Base-by-base conservation (phyloP, 371 early-diverging fungal species). In the Mucor velutinosus region DNA sequence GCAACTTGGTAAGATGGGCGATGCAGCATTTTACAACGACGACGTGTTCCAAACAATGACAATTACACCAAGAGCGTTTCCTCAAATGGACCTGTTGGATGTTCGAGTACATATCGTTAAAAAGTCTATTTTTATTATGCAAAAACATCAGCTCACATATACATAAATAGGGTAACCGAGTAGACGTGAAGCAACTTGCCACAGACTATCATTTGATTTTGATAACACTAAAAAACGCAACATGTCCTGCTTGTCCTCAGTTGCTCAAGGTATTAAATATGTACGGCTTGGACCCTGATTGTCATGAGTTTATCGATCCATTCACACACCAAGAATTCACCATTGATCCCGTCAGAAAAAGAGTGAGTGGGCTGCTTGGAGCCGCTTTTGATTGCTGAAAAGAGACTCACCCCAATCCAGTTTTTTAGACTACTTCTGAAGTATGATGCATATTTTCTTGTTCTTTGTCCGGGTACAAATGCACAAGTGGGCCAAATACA, bases 371-470 rank as follows among this genome's bases (percentile, higher is more conserved):
- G 33, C 14, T 37, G 33, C 7, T 33, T 1, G 21, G 23, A 60
- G 47, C 41, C 21, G 27, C n/a, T 17, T 30, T 29, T 25, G 39
- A 43, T n/a, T 2, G 21, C 35, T 35, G 35, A 35, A 35, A 4
- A 35, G 8, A 35, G 6, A 35, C 35, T 35, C 35, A 35, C 37
- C 14, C 37, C 37, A 60, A 43, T 10, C 15, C 17, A 82, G 83
- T 73, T 77, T 39, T 78, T 69, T 63, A 66, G 67, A 12, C 32
- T 74, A 4, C 58, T 82, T n/a, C 57, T 82, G 53, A 65, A 68
- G 57, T 58, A 69, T 10, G 83, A 82, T 55, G 76, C 83, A 6
- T 80, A 82, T 55, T 82, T 74, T 53, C 70, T 82, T 27, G 62
- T 79, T 15, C 33, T 82, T 10, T 82, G 83, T 39, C 83, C 83